These are phyloP conservation scores for Actinomortierella wolfii DNA, from an alignment of 371 early-diverging fungal genomes.

Conservation along the genomic window DNA sequence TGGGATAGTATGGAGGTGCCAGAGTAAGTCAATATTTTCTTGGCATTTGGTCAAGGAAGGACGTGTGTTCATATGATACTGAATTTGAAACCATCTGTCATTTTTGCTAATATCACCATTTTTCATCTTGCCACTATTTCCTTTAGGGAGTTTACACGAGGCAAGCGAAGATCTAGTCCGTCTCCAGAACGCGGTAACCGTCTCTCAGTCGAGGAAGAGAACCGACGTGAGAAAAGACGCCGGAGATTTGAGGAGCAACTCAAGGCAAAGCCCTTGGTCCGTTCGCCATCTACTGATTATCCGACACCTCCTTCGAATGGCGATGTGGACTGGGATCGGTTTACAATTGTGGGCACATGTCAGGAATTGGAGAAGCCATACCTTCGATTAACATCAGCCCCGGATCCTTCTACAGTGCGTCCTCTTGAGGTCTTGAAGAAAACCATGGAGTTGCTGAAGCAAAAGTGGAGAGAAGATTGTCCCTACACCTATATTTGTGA, in stretches of 20 bases:
- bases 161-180: not conserved
- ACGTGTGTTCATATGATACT: not conserved
- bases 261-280: slow-evolving; percentile 7
- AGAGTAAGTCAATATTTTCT: slow-evolving; percentile 44
- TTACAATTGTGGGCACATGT: slow-evolving; percentile 90
- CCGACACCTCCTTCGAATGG: slow-evolving; percentile 21
- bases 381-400: slow-evolving; percentile 89
- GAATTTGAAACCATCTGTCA: too few species aligned
- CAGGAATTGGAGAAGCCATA: slow-evolving; percentile 86
- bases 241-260: slow-evolving; percentile 20
- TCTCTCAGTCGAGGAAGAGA: slow-evolving; percentile 28
- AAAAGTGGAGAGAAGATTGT: slow-evolving; percentile 77
- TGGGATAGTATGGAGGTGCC: slow-evolving; percentile 75
- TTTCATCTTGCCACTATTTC: not conserved
- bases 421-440: slow-evolving; percentile 78
- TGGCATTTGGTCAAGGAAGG: not conserved
- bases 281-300: slow-evolving; percentile 6
- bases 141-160: not conserved
- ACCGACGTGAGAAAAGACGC: slow-evolving; percentile 22
- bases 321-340: slow-evolving; percentile 75
- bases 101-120: too few species aligned
- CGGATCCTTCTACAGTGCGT: slow-evolving; percentile 88
- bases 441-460: slow-evolving; percentile 74
- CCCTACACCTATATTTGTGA: slow-evolving; percentile 94
- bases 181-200: too few species aligned